A percentile compares a stretch with the other conserved stretches of the same genome.
Conservation (phyloP, 2,329 filamentous ascomycete genomes). For the Penicillium sp. region DNA sequence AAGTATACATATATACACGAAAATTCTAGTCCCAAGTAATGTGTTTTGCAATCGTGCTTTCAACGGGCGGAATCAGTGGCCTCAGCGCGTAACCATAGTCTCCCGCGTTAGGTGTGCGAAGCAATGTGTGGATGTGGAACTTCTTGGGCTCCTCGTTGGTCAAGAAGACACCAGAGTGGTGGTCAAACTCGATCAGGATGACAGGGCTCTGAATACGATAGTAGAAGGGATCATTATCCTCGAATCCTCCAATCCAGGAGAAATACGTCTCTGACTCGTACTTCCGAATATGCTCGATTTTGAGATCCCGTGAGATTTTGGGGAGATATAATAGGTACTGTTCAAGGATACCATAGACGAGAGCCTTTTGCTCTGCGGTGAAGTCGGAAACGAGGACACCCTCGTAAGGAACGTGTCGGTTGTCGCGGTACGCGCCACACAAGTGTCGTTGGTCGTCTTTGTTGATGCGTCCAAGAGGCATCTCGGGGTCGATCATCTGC, state of each 20-base stretch:
- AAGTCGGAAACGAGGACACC: slow-evolving; percentile 54
- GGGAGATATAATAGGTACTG: slow-evolving; percentile 70
- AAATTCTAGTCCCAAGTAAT: slow-evolving; percentile 26
- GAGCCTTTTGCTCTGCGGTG: slow-evolving; percentile 44
- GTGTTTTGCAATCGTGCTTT: slow-evolving; percentile 35
- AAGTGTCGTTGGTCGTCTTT: slow-evolving; percentile 75
- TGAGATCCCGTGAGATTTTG: slow-evolving; percentile 48
- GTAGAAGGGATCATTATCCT: slow-evolving; percentile 68
- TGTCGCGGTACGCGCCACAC: slow-evolving; percentile 75
- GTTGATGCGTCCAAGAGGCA: slow-evolving; percentile 66
- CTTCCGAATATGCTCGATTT: slow-evolving; percentile 52
- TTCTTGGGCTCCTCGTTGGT: slow-evolving; percentile 68
- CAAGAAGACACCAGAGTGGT: slow-evolving; percentile 74
- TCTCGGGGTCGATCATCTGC: slow-evolving; percentile 59
- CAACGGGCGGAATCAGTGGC: slow-evolving; percentile 29
- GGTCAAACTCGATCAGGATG: slow-evolving; percentile 71
- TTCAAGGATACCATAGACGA: slow-evolving; percentile 57
- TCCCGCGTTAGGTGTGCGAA: slow-evolving; percentile 68
- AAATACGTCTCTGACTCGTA: slow-evolving; percentile 71
- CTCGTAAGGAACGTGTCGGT: slow-evolving; percentile 70
- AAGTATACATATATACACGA: background rate
- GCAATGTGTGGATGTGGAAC: slow-evolving; percentile 74
- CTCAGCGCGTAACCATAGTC: slow-evolving; percentile 65
- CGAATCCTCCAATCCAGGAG: slow-evolving; percentile 68
- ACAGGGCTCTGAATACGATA: slow-evolving; percentile 75